Evolutionary conservation across 768 basidiomycete species (phyloP), one percentile per base, ranked within the genome.

Genomic region (Boletus vermiculosoides): DNA sequence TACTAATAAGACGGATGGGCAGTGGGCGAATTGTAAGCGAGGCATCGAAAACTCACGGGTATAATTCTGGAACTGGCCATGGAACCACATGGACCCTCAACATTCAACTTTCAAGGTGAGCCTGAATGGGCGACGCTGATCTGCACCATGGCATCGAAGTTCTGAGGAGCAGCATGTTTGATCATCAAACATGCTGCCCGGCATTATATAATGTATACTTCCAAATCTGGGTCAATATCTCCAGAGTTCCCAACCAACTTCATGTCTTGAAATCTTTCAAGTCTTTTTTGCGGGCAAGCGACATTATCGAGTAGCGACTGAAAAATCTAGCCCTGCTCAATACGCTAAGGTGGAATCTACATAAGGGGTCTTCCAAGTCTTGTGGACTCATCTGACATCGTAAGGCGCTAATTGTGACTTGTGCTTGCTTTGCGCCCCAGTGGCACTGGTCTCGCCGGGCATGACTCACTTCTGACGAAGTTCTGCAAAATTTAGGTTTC

Each of bases 1-100:
- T 48, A 25, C 5, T 3, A 3, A 53, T 45, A 62, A 54, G 25
- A 50, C 31, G 48, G 54, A 7, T 52, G 56, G 52, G 56, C 41
- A 28, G 36, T 59, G 63, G 63, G 60, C 20, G 33, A 44, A 37
- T 10, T 8, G 55, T 1, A 31, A 25, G 44, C 3, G 52, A 48
- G 46, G 62, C 18, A 25, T 36, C 6, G n/a, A 44, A 50, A 50
- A 33, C 50, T 12, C 23, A 44, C 23, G 53, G 36, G 57, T 40
- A 44, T 53, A 25, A 44, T 55, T 59, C 53, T 34, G 36, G 42
- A 54, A 50, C 22, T 39, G 8, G 16, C 48, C 40, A 15, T 42
- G 34, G 28, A 44, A 22, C 30, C 37, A 30, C 25, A 11, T 15
- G 8, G n/a, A n/a, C n/a, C n/a, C n/a, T n/a, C n/a, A n/a, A n/a